phyloP scores from a whole-genome alignment of 164 flowering plant genomes.

The Malania oleifera region DNA sequence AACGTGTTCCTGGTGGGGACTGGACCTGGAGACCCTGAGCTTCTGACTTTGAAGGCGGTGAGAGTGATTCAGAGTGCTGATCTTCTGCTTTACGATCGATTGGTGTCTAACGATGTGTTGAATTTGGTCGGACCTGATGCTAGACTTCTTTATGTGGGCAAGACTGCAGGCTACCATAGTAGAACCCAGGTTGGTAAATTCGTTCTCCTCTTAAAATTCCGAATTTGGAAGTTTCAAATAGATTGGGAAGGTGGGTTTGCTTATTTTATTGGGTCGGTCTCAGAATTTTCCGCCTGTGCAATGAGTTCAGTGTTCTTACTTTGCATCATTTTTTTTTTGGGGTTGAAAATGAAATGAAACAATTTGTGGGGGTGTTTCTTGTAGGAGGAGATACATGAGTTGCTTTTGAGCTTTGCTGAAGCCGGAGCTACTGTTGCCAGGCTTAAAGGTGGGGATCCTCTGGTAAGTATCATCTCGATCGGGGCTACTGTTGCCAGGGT shows the following conservation, averaged over 20 bases:
- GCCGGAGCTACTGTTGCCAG: constrained; percentile 7
- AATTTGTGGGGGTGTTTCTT: neutral
- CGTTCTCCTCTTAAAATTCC: neutral
- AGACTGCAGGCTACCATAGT: neutral
- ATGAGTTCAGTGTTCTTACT: no score
- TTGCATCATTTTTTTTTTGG: no score
- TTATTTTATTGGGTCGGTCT: no score
- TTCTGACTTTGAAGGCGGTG: neutral
- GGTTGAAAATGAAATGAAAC: neutral
- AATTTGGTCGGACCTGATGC: neutral
- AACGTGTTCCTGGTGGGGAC: constrained; percentile 4
- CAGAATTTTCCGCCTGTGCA: no score
- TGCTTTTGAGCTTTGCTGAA: constrained; percentile 5
- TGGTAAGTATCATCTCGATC: no score
- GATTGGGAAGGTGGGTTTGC: no score
- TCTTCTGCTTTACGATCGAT: constrained; percentile 1
- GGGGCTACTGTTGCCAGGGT: no score
- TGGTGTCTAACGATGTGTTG: constrained; percentile 2
- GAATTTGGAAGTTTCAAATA: no score
- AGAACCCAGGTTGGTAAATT: constrained; percentile 1
- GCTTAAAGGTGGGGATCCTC: constrained; percentile 5
- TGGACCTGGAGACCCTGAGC: constrained; percentile 4
- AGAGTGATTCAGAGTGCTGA: neutral
- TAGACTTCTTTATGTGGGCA: constrained; percentile 4
- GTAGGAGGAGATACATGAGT: constrained; percentile 6